Conservation (phyloP, 2,329 filamentous ascomycete species). For the Fusarium bactridioides region DNA sequence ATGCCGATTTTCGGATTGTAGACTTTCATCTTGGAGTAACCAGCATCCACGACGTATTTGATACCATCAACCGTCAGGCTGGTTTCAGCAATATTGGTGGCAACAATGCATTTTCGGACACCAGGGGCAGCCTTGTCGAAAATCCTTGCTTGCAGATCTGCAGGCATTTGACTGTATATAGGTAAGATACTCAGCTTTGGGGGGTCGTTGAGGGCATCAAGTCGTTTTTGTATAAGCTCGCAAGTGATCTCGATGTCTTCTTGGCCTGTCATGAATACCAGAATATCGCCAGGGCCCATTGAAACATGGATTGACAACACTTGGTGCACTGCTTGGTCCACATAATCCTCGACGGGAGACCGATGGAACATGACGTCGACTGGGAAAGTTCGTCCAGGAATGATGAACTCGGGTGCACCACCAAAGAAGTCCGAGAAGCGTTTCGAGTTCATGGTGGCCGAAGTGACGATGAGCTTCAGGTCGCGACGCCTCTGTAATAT, state of each 20-base stretch:
- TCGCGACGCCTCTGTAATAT: conserved; percentile 88
- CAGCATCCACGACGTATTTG: conserved; percentile 97
- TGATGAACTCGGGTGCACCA: conserved; percentile 94
- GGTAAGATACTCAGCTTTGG: conserved; percentile 94
- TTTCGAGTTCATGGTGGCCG: conserved; percentile 98
- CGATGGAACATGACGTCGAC: conserved; percentile 96
- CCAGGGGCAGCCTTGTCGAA: conserved; percentile 91
- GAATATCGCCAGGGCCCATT: conserved; percentile 89
- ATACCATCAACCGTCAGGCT: conserved; percentile 98
- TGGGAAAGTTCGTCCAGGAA: conserved; percentile 94
- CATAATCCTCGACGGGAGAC: conserved; percentile 96
- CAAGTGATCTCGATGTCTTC: conserved; percentile 98
- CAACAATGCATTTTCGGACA: conserved; percentile 95
- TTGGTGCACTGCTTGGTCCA: conserved; percentile 95
- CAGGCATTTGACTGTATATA: conserved; percentile 99
- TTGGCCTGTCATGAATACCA: conserved; percentile 99
- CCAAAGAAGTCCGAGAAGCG: conserved; percentile 96
- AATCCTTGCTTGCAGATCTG: conserved; percentile 96
- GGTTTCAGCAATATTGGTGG: conserved; percentile 98
- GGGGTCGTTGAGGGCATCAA: conserved; percentile 90
- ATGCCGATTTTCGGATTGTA: conserved; percentile 99
- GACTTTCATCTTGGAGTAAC: conserved; percentile 97
- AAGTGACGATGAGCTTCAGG: conserved; percentile 95
- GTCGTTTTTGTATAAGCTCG: conserved; percentile 86
- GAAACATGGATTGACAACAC: conserved; percentile 96